These are phyloP conservation scores for Leishmania mexicana DNA, from an alignment of 208 protist genomes.

Conservation along the genomic window DNA sequence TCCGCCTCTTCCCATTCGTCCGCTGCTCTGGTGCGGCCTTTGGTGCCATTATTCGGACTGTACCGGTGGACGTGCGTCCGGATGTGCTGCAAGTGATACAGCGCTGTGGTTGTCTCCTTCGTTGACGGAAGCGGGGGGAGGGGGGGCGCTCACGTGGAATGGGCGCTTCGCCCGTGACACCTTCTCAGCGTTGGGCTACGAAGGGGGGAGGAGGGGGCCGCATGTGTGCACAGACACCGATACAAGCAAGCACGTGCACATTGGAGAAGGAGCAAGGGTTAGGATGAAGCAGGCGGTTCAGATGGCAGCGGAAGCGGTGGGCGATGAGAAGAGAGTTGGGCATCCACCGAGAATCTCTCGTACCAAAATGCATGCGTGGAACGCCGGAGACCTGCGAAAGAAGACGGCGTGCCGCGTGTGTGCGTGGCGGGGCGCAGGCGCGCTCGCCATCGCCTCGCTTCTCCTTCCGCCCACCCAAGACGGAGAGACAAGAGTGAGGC, in stretches of 20 bases:
- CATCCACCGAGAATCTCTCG: neutral
- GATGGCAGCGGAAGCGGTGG: neutral
- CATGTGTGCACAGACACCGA: neutral
- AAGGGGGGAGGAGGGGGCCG: neutral
- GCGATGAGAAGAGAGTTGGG: neutral
- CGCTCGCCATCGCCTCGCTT: neutral
- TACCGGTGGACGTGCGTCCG: neutral
- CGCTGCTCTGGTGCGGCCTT: constrained; percentile 15
- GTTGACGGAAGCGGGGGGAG: neutral
- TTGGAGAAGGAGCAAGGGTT: neutral
- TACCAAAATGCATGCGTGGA: neutral
- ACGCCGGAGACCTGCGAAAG: neutral
- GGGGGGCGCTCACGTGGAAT: neutral
- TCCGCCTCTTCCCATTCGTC: constrained; percentile 30
- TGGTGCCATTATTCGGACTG: constrained; percentile 10
- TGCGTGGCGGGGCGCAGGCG: neutral
- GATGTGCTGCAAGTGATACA: neutral
- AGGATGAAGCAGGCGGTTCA: neutral
- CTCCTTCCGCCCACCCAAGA: neutral
- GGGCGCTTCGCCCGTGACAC: neutral
- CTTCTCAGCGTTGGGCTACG: neutral
- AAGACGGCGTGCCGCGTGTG: neutral
- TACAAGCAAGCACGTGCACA: neutral
- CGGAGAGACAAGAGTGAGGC: neutral
- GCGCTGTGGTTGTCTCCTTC: neutral